Evolutionary conservation across 768 basidiomycete genomes (phyloP).

Genomic region (Chlorophyllum brunneum): DNA sequence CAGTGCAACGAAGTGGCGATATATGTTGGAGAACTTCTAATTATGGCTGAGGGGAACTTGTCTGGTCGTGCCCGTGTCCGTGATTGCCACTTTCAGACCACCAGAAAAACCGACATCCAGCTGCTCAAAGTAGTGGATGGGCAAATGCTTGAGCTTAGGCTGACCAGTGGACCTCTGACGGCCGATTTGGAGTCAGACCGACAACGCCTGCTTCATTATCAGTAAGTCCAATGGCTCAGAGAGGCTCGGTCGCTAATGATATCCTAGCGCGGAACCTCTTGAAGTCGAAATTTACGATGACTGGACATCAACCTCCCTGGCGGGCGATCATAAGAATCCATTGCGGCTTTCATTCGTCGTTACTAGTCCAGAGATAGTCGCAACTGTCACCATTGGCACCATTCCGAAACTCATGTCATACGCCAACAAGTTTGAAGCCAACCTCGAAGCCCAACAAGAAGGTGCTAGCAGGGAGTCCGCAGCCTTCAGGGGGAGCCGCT

Average conservation of each 20-base stretch:
- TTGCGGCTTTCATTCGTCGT: constrained; percentile 76
- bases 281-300: constrained; percentile 75
- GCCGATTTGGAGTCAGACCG: constrained; percentile 73
- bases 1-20: constrained; percentile 59
- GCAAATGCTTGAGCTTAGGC: constrained; percentile 66
- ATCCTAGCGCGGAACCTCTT: constrained; percentile 69
- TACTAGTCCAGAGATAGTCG: constrained; percentile 62
- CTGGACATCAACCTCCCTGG: constrained; percentile 56
- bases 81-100: constrained; percentile 73
- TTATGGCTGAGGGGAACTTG: constrained; percentile 69
- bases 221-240: constrained; percentile 40
- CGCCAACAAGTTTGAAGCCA: constrained; percentile 67
- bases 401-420: constrained; percentile 76
- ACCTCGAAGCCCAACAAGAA: constrained; percentile 67
- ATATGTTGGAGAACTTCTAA: constrained; percentile 56
- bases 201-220: constrained; percentile 69
- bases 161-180: constrained; percentile 70
- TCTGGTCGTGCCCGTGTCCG: constrained; percentile 67
- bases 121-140: constrained; percentile 30
- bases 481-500: constrained; percentile 69
- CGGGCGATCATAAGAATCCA: constrained; percentile 37
- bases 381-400: constrained; percentile 67
- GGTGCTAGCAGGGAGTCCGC: constrained; percentile 78
- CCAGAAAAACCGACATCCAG: constrained; percentile 43
- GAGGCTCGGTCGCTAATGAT: constrained; percentile 1